Conservation (phyloP, 768 basidiomycete species). For the Trametes sanguinea region DNA sequence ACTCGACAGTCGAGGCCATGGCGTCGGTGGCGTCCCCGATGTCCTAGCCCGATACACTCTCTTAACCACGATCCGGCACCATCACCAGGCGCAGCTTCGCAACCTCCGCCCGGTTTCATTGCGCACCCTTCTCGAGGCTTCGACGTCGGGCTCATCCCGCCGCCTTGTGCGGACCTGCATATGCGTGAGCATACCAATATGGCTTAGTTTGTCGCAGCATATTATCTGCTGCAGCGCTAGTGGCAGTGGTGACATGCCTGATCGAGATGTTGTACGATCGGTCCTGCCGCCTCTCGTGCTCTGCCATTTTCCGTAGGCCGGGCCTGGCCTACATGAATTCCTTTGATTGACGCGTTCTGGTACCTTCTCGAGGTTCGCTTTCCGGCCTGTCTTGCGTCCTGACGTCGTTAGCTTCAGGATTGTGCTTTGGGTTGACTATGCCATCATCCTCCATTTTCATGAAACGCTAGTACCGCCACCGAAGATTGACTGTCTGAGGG, state of each 20-base stretch:
- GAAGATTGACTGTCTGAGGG: neutral
- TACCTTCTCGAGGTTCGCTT: no score
- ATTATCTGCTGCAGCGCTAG: no score
- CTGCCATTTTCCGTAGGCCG: neutral
- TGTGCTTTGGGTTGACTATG: no score
- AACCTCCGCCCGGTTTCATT: neutral
- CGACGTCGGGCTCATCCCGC: neutral
- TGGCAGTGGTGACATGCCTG: neutral
- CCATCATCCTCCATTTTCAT: neutral
- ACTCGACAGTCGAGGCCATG: neutral
- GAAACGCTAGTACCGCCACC: neutral
- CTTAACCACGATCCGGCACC: neutral
- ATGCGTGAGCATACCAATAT: neutral
- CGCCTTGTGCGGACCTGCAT: neutral
- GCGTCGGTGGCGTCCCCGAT: slow-evolving; percentile 7
- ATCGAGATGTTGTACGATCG: neutral
- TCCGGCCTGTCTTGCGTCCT: no score
- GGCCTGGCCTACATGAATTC: no score
- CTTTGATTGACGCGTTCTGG: no score
- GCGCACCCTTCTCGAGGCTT: neutral
- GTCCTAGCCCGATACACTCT: neutral
- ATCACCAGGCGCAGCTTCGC: no score
- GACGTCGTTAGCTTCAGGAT: no score
- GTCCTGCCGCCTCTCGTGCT: neutral
- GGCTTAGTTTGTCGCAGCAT: neutral